Base-by-base conservation (phyloP, 768 basidiomycete species). In the Rhizopogon salebrosus region DNA sequence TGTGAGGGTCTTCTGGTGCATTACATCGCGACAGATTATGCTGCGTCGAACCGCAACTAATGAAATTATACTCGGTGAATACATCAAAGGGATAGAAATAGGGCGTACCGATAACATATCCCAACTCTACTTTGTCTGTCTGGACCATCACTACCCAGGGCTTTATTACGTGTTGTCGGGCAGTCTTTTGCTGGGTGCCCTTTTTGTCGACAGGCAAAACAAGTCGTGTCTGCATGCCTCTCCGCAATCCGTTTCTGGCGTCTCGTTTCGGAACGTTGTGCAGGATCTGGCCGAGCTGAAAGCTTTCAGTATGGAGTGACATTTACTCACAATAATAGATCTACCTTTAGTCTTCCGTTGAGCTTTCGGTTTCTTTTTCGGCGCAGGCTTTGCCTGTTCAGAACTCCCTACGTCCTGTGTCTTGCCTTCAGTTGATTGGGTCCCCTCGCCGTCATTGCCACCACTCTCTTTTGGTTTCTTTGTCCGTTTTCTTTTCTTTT, bases 171-270 rank as follows among this genome's bases (percentile, higher is more conserved):
- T 7, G 70, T 66, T 14, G 72, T 80, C 0, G 89, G 87, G 64
- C 94, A 98, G 52, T 92, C 82, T 64, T 76, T 84, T 3, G 92
- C 92, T 2, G 86, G 75, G 62, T 98, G 94, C 0, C 94, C 94
- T 56, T 76, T 81, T 61, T 84, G 75, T 48, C 94, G 80, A 72
- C 94, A 98, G 3, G 87, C 88, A 67, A 93, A 95, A 64, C 94
- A 97, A 6, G 80, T 83, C 1, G 85, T 92, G 2, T 72, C 67
- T 8, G 75, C 70, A 11, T 75, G 59, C 39, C 82, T 79, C 42
- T 85, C 80, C 3, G 78, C 63, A 48, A 81, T 79, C 35, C 92
- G 82, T 57, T 80, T 77, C 48, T 84, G 62, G 13, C 92, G 79
- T 45, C 93, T 76, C 18, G 71, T 60, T 62, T 95, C 91, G 3